phyloP scores from a whole-genome alignment of 2,329 filamentous ascomycete species.

The Gnomoniopsis sp. region DNA sequence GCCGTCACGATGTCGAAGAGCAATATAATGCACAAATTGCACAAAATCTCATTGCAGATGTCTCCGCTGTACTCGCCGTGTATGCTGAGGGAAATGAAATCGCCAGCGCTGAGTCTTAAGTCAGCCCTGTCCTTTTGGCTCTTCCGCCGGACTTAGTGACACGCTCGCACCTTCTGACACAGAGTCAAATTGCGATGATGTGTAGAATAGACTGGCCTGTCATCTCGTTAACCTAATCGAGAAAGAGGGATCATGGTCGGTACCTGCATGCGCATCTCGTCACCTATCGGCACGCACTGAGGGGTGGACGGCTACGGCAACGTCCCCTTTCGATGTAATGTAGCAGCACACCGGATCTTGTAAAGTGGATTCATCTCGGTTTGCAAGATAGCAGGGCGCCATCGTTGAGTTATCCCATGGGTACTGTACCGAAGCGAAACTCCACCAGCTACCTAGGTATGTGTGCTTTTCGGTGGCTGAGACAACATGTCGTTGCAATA shows the following conservation, averaged over 20 bases:
- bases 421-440: not conserved
- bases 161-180: too few species aligned
- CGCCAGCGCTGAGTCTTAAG: not conserved
- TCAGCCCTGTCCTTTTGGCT: not conserved
- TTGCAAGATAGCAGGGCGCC: not conserved
- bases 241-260: not conserved
- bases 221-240: not conserved
- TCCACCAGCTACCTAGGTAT: not conserved
- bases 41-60: too few species aligned
- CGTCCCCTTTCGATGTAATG: not conserved
- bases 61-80: not conserved
- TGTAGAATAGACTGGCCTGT: not conserved
- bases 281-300: not conserved
- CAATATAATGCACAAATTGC: too few species aligned
- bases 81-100: not conserved
- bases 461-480: constrained; percentile 11
- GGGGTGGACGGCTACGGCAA: too few species aligned
- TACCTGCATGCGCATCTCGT: not conserved
- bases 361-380: not conserved
- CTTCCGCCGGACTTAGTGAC: not conserved
- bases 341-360: not conserved
- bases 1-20: too few species aligned
- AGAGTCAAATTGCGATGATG: too few species aligned
- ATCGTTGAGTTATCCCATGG: not conserved
- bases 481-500: constrained; percentile 15